These are phyloP conservation scores for Solanum piurae DNA, from an alignment of 257 asterid species.

Conservation along the genomic window DNA sequence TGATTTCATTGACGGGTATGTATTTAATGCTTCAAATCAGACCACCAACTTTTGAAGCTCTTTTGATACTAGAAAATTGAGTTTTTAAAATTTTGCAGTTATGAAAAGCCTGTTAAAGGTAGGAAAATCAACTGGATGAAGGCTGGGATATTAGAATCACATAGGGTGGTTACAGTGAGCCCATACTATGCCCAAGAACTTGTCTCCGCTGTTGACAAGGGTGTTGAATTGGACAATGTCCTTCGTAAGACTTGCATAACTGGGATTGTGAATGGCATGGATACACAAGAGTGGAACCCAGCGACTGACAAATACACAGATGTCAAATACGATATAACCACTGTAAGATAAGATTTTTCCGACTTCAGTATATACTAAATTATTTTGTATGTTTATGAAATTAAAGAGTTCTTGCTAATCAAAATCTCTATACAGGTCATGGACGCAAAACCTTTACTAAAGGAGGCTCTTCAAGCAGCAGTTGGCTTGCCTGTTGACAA, in stretches of 20 bases:
- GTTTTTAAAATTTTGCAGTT: slow-evolving; percentile 28
- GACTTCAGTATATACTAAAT: not conserved
- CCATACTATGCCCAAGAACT: slow-evolving; percentile 87
- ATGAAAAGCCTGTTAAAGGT: slow-evolving; percentile 73
- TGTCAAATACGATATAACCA: slow-evolving; percentile 55
- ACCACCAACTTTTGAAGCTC: not conserved
- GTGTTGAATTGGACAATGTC: slow-evolving; percentile 69
- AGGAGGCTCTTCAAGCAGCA: slow-evolving; percentile 93
- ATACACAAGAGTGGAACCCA: slow-evolving; percentile 92
- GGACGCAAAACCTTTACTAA: slow-evolving; percentile 71
- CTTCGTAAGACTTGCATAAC: slow-evolving; percentile 36
- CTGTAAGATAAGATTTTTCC: slow-evolving; percentile 30
- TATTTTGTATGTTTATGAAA: not conserved
- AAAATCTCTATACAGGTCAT: slow-evolving; percentile 32
- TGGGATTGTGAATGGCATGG: slow-evolving; percentile 87
- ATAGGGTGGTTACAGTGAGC: slow-evolving; percentile 73
- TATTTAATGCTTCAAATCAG: not conserved
- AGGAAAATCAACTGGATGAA: slow-evolving; percentile 96
- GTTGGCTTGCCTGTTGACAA: slow-evolving; percentile 85
- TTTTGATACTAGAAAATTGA: not conserved
- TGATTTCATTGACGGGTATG: slow-evolving; percentile 90
- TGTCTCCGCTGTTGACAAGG: slow-evolving; percentile 58
- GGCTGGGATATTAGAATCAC: slow-evolving; percentile 70
- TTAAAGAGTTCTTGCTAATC: not conserved
- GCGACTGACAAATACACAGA: slow-evolving; percentile 67